A percentile compares a stretch with the other conserved stretches of the same genome.
Evolutionary conservation across 352 stramenopile genomes (phyloP).

Genomic region (Phytopythium helicoides): DNA sequence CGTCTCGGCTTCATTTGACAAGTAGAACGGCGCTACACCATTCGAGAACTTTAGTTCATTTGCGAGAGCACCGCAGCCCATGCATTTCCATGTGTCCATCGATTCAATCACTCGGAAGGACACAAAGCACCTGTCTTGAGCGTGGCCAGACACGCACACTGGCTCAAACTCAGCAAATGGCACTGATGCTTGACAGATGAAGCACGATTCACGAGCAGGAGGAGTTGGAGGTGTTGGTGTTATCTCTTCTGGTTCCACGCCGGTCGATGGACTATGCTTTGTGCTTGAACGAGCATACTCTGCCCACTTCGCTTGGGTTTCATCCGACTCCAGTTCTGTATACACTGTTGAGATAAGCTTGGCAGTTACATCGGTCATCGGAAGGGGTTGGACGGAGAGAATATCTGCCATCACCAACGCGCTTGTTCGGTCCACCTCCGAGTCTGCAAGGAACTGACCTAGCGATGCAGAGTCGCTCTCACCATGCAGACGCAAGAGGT

Average conservation of each 20-base stretch:
- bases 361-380: constrained; percentile 28
- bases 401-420: constrained; percentile 78
- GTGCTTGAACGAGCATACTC: constrained; percentile 22
- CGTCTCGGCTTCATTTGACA: constrained; percentile 40
- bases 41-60: constrained; percentile 47
- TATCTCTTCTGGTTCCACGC: too few relatives aligned
- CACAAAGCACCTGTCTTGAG: constrained; percentile 74
- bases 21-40: constrained; percentile 56
- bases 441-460: constrained; percentile 21
- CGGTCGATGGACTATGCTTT: too few relatives aligned
- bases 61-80: constrained; percentile 67
- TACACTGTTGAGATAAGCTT: constrained; percentile 61
- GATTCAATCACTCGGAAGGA: constrained; percentile 64
- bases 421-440: constrained; percentile 39
- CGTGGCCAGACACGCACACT: constrained; percentile 53
- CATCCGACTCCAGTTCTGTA: constrained; percentile 44
- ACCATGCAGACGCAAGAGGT: constrained; percentile 39
- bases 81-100: constrained; percentile 81
- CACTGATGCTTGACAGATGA: constrained; percentile 62
- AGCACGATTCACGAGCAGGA: constrained; percentile 56
- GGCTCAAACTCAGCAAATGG: constrained; percentile 64
- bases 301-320: constrained; percentile 41
- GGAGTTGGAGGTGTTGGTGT: constrained; percentile 16
- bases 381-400: constrained; percentile 51
- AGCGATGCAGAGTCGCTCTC: constrained; percentile 17